Conservation (phyloP, 2,329 filamentous ascomycete species). For the Thielaviopsis euricoi region DNA sequence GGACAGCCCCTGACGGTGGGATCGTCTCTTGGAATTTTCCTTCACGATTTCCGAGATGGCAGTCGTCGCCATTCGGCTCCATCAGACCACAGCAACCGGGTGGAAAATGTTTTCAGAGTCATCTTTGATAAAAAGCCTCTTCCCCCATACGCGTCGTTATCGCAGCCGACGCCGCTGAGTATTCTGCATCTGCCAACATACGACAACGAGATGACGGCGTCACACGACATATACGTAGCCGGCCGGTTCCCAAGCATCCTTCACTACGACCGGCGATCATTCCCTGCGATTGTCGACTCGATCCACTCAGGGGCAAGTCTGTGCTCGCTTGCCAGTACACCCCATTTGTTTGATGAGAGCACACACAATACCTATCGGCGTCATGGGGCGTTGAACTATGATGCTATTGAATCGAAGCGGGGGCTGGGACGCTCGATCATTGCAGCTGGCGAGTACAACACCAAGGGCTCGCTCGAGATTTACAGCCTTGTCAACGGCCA, state of each 20-base stretch:
- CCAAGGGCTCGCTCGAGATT: slow-evolving; percentile 77
- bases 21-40: slow-evolving; percentile 63
- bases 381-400: not conserved
- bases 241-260: slow-evolving; percentile 80
- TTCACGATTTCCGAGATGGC: slow-evolving; percentile 56
- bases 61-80: slow-evolving; percentile 17
- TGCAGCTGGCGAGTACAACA: slow-evolving; percentile 80
- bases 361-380: not conserved
- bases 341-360: not conserved
- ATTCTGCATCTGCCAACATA: slow-evolving; percentile 59
- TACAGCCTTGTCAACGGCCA: slow-evolving; percentile 40
- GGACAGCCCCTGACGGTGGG: slow-evolving; percentile 66
- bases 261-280: slow-evolving; percentile 75
- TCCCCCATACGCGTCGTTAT: slow-evolving; percentile 51
- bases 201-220: slow-evolving; percentile 35
- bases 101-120: slow-evolving; percentile 18
- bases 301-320: slow-evolving; percentile 73
- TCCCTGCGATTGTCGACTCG: slow-evolving; percentile 59
- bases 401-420: slow-evolving; percentile 14
- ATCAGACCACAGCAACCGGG: slow-evolving; percentile 12
- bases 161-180: slow-evolving; percentile 66
- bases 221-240: slow-evolving; percentile 72
- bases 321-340: slow-evolving; percentile 41
- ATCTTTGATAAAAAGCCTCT: slow-evolving; percentile 37
- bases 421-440: slow-evolving; percentile 50